phyloP scores from a whole-genome alignment of 805 yeast species.

The Priceomyces castillae region DNA sequence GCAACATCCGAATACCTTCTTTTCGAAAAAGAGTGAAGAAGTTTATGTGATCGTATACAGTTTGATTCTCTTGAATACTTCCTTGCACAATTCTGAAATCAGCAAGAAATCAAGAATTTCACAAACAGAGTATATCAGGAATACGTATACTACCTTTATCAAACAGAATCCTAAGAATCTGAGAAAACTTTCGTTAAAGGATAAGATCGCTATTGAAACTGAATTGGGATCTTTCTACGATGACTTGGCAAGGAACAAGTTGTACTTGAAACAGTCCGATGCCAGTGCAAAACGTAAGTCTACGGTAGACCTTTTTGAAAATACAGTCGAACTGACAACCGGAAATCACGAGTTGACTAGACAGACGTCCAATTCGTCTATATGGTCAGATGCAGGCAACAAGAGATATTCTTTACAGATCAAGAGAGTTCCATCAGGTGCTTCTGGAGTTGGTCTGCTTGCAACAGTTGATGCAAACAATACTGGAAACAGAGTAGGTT shows the following conservation, averaged over 20 bases:
- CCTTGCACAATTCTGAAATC: slow-evolving; percentile 57
- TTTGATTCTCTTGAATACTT: slow-evolving; percentile 70
- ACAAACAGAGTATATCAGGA: slow-evolving; percentile 40
- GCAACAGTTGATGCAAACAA: slow-evolving; percentile 16
- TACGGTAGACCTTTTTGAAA: background rate
- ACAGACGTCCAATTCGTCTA: slow-evolving; percentile 31
- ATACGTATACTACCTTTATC: slow-evolving; percentile 41
- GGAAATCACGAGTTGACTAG: slow-evolving; percentile 15
- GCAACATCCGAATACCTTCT: slow-evolving; percentile 49
- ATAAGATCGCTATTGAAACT: slow-evolving; percentile 42
- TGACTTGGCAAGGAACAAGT: slow-evolving; percentile 36
- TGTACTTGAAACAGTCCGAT: slow-evolving; percentile 31
- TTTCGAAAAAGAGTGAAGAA: slow-evolving; percentile 49
- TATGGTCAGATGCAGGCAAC: slow-evolving; percentile 31
- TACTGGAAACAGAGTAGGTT: slow-evolving; percentile 29
- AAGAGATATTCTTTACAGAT: slow-evolving; percentile 27
- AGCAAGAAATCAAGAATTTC: slow-evolving; percentile 37
- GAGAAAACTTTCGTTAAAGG: slow-evolving; percentile 32
- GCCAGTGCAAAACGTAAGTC: background rate
- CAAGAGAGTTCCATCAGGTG: slow-evolving; percentile 28
- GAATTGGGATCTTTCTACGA: slow-evolving; percentile 47
- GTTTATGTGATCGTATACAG: slow-evolving; percentile 72
- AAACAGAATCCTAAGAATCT: slow-evolving; percentile 31
- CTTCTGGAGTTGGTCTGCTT: slow-evolving; percentile 24
- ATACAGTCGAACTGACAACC: background rate